phyloP scores from a whole-genome alignment of 1,284 basidiomycete species.

The Ceratobasidium sp. region DNA sequence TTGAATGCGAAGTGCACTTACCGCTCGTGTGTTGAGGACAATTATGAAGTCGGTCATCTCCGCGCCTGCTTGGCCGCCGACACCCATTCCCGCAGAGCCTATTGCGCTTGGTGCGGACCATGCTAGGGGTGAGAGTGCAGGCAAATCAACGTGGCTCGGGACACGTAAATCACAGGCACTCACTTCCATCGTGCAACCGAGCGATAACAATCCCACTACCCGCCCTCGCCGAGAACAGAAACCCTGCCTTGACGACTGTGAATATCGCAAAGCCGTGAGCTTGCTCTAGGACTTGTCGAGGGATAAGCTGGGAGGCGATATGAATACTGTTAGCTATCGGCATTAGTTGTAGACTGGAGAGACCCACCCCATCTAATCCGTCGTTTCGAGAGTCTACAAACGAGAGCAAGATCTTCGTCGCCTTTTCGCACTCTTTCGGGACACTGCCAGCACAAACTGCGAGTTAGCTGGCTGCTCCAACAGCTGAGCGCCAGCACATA shows the following conservation, averaged over 20 bases:
- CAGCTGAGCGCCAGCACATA: not conserved
- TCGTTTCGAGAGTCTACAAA: conserved; percentile 84
- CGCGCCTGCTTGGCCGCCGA: conserved; percentile 81
- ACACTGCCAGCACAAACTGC: conserved; percentile 45
- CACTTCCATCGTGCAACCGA: conserved; percentile 90
- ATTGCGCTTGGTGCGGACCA: conserved; percentile 99
- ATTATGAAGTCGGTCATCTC: conserved; percentile 71
- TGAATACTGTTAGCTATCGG: conserved; percentile 85
- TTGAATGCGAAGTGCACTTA: conserved; percentile 65
- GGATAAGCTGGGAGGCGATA: conserved; percentile 87
- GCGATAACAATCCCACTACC: conserved; percentile 96
- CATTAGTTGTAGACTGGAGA: conserved; percentile 13
- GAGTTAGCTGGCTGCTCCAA: conserved; percentile 10
- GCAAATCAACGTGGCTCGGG: not conserved
- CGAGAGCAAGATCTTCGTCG: conserved; percentile 82
- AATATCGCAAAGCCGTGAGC: conserved; percentile 96
- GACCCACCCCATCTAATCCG: conserved; percentile 42
- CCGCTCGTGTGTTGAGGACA: conserved; percentile 94
- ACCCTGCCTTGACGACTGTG: conserved; percentile 84
- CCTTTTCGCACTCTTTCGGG: conserved; percentile 89
- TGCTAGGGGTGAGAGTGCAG: conserved; percentile 57
- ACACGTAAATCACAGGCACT: conserved; percentile 53
- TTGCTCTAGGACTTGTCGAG: conserved; percentile 89
- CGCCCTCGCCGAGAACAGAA: conserved; percentile 95
- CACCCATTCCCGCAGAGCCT: conserved; percentile 95